Evolutionary conservation across 2,329 filamentous ascomycete genomes (phyloP).

Genomic region (Madurella fahalii): DNA sequence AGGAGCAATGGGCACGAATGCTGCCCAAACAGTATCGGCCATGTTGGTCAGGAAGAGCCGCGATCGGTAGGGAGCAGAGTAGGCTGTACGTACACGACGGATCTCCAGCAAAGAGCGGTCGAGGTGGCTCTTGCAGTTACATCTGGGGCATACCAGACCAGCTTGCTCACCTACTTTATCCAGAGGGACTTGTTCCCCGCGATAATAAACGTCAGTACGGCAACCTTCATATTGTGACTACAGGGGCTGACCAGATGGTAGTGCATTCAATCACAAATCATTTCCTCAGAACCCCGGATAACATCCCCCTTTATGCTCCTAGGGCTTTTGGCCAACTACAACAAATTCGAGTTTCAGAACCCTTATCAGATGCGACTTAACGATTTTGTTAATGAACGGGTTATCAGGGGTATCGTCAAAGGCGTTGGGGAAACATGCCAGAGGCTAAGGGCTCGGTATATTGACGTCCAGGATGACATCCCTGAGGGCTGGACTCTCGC

Average conservation of each 20-base stretch:
- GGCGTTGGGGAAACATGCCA: conserved; percentile 71
- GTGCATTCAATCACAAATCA: conserved; percentile 71
- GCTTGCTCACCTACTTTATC: conserved; percentile 88
- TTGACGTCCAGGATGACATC: conserved; percentile 83
- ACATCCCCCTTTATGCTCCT: conserved; percentile 77
- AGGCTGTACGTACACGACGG: conserved; percentile 40
- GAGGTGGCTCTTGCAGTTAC: conserved; percentile 78
- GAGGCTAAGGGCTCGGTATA: conserved; percentile 66
- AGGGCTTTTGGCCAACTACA: conserved; percentile 91
- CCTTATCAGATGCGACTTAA: conserved; percentile 88
- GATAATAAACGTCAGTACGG: conserved; percentile 73
- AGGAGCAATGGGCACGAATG: conserved; percentile 36
- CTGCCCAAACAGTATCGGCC: conserved; percentile 17
- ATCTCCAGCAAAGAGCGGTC: conserved; percentile 74
- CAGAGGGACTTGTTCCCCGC: conserved; percentile 91
- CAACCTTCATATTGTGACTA: background rate
- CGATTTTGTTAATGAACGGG: conserved; percentile 89
- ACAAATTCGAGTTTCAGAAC: conserved; percentile 98
- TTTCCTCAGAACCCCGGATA: conserved; percentile 55
- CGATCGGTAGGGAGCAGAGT: conserved; percentile 5
- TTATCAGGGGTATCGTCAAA: conserved; percentile 76
- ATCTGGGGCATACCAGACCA: conserved; percentile 93
- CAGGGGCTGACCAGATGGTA: conserved; percentile 4
- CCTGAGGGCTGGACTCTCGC: conserved; percentile 85
- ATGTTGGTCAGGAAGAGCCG: conserved; percentile 10